Evolutionary conservation across 73 alveolate genomes (phyloP).

Genomic region (Tetrahymena thermophila): DNA sequence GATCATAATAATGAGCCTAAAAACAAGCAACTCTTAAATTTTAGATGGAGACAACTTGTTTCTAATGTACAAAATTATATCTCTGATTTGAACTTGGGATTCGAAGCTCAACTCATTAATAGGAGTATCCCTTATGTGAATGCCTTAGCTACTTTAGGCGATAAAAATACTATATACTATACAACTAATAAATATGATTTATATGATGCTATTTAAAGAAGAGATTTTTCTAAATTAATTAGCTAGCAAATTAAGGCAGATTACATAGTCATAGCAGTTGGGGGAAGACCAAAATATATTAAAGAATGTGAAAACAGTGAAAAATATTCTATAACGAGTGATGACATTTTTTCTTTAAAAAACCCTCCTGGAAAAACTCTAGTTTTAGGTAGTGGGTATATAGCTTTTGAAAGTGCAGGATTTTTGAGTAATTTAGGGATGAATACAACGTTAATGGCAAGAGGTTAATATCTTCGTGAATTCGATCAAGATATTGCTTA

Average conservation of each 20-base stretch:
- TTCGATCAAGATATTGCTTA: slow-evolving; percentile 95
- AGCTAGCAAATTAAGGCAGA: slow-evolving; percentile 5
- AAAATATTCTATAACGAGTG: slow-evolving; percentile 75
- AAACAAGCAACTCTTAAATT: slow-evolving; percentile 51
- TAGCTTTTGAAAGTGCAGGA: slow-evolving; percentile 72
- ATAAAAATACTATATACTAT: slow-evolving; percentile 57
- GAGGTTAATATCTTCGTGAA: slow-evolving; percentile 68
- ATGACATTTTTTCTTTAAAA: slow-evolving; percentile 78
- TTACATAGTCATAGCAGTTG: slow-evolving; percentile 26
- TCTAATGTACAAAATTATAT: slow-evolving; percentile 53
- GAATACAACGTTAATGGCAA: slow-evolving; percentile 61
- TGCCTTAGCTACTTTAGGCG: slow-evolving; percentile 53
- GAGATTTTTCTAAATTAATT: neutral
- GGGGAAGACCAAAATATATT: slow-evolving; percentile 38
- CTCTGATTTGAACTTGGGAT: slow-evolving; percentile 58
- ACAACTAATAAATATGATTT: slow-evolving; percentile 39
- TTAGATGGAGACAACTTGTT: slow-evolving; percentile 52
- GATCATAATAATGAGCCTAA: slow-evolving; percentile 53
- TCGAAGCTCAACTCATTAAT: slow-evolving; percentile 40
- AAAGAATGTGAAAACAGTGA: slow-evolving; percentile 8
- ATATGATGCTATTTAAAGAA: slow-evolving; percentile 7
- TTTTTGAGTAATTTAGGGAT: slow-evolving; percentile 57
- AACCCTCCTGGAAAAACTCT: slow-evolving; percentile 83
- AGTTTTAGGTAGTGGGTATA: slow-evolving; percentile 94
- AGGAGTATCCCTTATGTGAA: slow-evolving; percentile 47